phyloP scores from a whole-genome alignment of 345 rosid species.

The Firmiana major region DNA sequence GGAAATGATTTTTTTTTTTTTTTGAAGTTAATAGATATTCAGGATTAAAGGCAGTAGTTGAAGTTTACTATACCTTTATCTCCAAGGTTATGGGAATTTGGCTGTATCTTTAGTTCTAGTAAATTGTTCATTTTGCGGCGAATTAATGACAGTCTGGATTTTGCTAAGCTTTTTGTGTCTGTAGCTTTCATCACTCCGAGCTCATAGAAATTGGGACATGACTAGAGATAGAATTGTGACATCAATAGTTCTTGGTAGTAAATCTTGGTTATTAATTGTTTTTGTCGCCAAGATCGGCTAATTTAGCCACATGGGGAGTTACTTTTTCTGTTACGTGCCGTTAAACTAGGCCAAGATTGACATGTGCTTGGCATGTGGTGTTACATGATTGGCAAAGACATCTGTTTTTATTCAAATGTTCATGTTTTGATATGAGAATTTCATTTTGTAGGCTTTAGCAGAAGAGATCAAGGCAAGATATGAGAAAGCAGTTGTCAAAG shows the following conservation, averaged over 20 bases:
- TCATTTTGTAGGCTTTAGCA: conserved; percentile 45
- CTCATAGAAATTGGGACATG: not conserved
- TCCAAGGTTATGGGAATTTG: not conserved
- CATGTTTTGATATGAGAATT: not conserved
- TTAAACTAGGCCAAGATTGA: not conserved
- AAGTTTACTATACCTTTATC: not conserved
- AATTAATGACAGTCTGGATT: not conserved
- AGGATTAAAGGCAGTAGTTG: not conserved
- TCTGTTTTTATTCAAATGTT: not conserved
- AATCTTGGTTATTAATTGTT: not conserved
- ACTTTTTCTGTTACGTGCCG: not conserved
- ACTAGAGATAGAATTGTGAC: not conserved
- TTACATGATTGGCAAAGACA: not conserved
- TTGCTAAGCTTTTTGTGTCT: not conserved
- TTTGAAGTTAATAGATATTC: not conserved
- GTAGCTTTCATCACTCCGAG: not conserved
- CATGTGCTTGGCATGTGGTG: not conserved
- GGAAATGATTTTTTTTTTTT: not conserved
- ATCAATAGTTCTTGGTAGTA: not conserved
- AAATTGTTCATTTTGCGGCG: not conserved
- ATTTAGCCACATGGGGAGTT: not conserved
- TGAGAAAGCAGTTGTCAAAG: conserved; percentile 63
- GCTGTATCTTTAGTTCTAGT: not conserved
- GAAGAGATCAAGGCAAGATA: conserved; percentile 75
- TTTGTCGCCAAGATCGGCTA: not conserved